Evolutionary conservation across 1,284 basidiomycete genomes (phyloP), one percentile per base, ranked within the genome.

Genomic region (Moniliella sp.): DNA sequence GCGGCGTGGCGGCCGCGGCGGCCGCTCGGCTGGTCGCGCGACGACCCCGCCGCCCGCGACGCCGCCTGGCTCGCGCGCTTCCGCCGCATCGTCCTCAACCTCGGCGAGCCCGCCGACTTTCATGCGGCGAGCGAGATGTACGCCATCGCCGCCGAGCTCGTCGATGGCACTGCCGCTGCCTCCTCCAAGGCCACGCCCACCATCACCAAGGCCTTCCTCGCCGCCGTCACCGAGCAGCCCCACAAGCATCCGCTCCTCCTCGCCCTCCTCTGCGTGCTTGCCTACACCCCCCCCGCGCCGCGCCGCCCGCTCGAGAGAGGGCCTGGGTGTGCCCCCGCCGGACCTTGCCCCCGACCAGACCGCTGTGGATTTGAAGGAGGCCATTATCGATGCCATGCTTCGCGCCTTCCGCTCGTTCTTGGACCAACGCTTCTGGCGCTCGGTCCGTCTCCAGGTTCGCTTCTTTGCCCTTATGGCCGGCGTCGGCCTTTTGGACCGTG

Each of bases 401-500:
- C 42, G 44, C 17, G 46, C 50, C 8, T 57, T 56, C 35, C 45
- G 41, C 5, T 30, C 36, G n/a, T 48, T 49, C 31, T 38, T 57
- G 18, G 55, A 56, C 15, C 45, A 50, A 3, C 37, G 55, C 4
- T 42, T 56, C 12, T 59, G 56, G 56, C 28, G 56, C 2, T 52
- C 57, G 36, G 47, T 46, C 9, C 46, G 56, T 7, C 41, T 57
- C 15, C 15, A 36, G 30, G 33, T 57, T 25, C 41, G 47, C 39
- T 40, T 50, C 32, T 55, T 52, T 40, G 42, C 43, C 16, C 40
- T 42, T 23, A 36, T 53, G 21, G 75, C 18, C 70, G 79, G 8
- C 5, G 41, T 56, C 4, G 69, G 71, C 31, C 65, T 88, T 1
- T 69, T 91, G 31, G 72, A 76, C 2, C 61, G 73, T 0, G 67